phyloP scores from a whole-genome alignment of 2,329 filamentous ascomycete genomes.

The Colletotrichum caudatum region DNA sequence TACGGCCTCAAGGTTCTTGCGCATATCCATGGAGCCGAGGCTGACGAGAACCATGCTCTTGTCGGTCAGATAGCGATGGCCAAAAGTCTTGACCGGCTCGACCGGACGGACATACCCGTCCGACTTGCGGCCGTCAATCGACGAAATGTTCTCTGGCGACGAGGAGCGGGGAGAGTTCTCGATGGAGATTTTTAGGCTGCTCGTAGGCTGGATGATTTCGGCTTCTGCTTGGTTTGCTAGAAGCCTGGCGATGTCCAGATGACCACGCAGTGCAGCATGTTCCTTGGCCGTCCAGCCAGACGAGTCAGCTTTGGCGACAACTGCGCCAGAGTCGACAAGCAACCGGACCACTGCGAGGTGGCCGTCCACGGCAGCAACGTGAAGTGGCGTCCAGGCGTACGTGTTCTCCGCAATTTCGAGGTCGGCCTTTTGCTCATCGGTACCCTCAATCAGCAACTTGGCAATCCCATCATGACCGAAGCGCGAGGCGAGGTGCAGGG shows the following conservation, averaged over 20 bases:
- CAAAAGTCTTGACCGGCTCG: slow-evolving; percentile 93
- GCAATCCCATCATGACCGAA: slow-evolving; percentile 88
- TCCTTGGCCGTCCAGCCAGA: slow-evolving; percentile 96
- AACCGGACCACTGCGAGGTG: slow-evolving; percentile 80
- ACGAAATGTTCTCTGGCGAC: slow-evolving; percentile 57
- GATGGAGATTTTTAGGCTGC: slow-evolving; percentile 47
- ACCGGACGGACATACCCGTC: slow-evolving; percentile 64
- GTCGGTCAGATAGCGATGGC: slow-evolving; percentile 91
- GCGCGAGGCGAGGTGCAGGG: slow-evolving; percentile 89
- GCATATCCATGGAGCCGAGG: slow-evolving; percentile 93
- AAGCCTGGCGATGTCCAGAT: slow-evolving; percentile 81
- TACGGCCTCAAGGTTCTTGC: slow-evolving; percentile 83
- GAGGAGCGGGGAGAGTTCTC: slow-evolving; percentile 38
- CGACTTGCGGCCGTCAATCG: slow-evolving; percentile 71
- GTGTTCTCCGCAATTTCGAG: slow-evolving; percentile 83
- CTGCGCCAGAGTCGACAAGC: slow-evolving; percentile 81
- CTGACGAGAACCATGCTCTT: slow-evolving; percentile 93
- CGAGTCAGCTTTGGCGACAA: slow-evolving; percentile 79
- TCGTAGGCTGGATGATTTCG: slow-evolving; percentile 40
- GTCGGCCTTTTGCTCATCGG: slow-evolving; percentile 76
- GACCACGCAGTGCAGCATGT: slow-evolving; percentile 90
- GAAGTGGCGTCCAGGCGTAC: slow-evolving; percentile 95
- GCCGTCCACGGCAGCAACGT: slow-evolving; percentile 92
- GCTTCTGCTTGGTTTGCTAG: slow-evolving; percentile 66
- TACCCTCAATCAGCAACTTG: slow-evolving; percentile 78